Evolutionary conservation across 1,139 yeast species (phyloP).

Genomic region (Taiozyma sp.): DNA sequence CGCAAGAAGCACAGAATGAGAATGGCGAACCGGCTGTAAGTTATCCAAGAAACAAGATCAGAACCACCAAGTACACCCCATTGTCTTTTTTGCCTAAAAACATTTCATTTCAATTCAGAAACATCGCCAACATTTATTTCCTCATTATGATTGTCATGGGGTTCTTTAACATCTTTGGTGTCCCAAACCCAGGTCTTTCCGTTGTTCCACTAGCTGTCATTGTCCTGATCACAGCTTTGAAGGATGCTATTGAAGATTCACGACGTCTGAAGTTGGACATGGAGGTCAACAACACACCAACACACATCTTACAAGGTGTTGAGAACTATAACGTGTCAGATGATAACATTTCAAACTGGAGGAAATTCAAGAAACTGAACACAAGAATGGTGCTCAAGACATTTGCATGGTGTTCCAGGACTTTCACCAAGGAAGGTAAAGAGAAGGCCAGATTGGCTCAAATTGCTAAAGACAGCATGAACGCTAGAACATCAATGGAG

Average conservation of each 20-base stretch:
- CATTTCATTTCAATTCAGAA: conserved; percentile 71
- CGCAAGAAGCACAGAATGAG: conserved; percentile 55
- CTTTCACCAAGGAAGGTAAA: conserved; percentile 27
- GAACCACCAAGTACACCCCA: conserved; percentile 96
- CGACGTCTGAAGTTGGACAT: conserved; percentile 75
- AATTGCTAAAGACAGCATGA: conserved; percentile 13
- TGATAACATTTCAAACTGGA: conserved; percentile 56
- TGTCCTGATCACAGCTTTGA: conserved; percentile 81
- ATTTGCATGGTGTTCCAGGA: conserved; percentile 28
- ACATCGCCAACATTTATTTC: conserved; percentile 89
- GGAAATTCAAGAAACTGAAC: conserved; percentile 52
- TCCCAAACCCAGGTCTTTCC: conserved; percentile 80
- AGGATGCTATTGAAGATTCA: conserved; percentile 94
- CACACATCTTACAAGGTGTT: conserved; percentile 70
- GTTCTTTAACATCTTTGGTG: conserved; percentile 88
- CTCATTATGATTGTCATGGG: conserved; percentile 78
- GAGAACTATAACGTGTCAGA: conserved; percentile 75
- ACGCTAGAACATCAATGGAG: conserved; percentile 20
- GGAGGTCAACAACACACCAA: conserved; percentile 83
- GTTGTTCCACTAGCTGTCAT: conserved; percentile 94
- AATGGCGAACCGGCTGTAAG: conserved; percentile 52
- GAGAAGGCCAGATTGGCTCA: conserved; percentile 15
- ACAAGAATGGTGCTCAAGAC: conserved; percentile 30
- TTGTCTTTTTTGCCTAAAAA: conserved; percentile 85
- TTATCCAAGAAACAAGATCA: conserved; percentile 85